phyloP scores from a whole-genome alignment of 495 filamentous ascomycete genomes.

The Chaetomium cochliodes region DNA sequence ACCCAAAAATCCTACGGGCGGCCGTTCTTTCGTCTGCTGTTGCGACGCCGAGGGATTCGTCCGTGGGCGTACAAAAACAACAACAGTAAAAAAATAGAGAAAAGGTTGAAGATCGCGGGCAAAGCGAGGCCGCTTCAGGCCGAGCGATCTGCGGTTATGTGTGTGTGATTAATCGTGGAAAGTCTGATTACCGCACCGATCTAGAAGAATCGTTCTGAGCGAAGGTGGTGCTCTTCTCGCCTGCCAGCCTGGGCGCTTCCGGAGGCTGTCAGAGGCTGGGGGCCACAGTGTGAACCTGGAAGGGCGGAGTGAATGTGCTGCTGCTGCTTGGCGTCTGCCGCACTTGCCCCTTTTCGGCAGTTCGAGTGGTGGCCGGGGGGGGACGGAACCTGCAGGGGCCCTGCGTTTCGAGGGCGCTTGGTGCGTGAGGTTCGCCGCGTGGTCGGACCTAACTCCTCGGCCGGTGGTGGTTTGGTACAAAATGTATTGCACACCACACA shows the following conservation, averaged over 20 bases:
- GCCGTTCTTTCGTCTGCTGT: background rate
- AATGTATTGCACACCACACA: background rate
- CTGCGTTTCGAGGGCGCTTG: conserved; percentile 28
- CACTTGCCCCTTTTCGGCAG: conserved; percentile 33
- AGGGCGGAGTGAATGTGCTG: conserved; percentile 11
- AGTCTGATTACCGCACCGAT: conserved; percentile 12
- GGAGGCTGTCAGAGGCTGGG: conserved; percentile 10
- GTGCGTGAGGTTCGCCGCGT: background rate
- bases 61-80: background rate
- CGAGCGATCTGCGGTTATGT: conserved; percentile 19
- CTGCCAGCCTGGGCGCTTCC: conserved; percentile 18
- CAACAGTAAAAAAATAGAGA: background rate
- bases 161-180: conserved; percentile 9
- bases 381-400: conserved; percentile 23
- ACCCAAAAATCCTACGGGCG: conserved; percentile 5
- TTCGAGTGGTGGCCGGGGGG: conserved; percentile 20
- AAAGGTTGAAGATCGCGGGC: background rate
- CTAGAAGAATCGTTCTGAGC: conserved; percentile 9
- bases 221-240: background rate
- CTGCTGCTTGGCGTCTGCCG: background rate
- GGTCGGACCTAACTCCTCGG: background rate
- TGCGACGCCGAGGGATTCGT: background rate
- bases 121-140: conserved; percentile 8
- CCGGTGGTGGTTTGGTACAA: background rate
- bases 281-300: conserved; percentile 10